phyloP scores from a whole-genome alignment of 805 yeast genomes.

The Schwanniomyces sp. region DNA sequence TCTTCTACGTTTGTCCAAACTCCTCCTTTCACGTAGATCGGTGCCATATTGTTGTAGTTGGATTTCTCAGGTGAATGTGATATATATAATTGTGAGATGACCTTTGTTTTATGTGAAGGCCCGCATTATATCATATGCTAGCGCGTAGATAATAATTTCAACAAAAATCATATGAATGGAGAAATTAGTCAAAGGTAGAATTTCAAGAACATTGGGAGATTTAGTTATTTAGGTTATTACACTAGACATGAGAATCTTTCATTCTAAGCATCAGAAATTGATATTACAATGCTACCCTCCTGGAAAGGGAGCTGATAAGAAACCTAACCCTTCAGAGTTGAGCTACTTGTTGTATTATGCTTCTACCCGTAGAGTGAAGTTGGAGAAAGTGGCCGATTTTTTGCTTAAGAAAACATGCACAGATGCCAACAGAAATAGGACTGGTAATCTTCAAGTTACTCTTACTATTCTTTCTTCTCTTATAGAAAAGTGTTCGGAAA shows the following conservation, averaged over 20 bases:
- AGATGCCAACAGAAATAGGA: conserved; percentile 60
- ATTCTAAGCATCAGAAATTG: conserved; percentile 86
- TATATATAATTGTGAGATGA: not conserved
- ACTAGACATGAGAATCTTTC: conserved; percentile 37
- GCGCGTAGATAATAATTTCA: not conserved
- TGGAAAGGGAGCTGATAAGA: conserved; percentile 81
- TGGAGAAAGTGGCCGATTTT: conserved; percentile 80
- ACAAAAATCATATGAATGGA: not conserved
- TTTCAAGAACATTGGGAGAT: not conserved
- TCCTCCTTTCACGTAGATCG: conserved; percentile 79
- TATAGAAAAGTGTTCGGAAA: conserved; percentile 75
- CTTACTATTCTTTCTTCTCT: conserved; percentile 67
- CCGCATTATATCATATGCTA: not conserved
- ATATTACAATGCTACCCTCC: conserved; percentile 92
- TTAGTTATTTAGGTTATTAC: not conserved
- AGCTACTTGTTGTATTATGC: conserved; percentile 88
- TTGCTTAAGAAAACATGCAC: conserved; percentile 57
- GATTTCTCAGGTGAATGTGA: not conserved
- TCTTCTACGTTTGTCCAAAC: conserved; percentile 87
- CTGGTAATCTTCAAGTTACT: conserved; percentile 85
- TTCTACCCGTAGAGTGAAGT: conserved; percentile 81
- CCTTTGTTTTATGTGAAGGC: not conserved
- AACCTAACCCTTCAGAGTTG: conserved; percentile 89
- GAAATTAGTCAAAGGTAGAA: not conserved
- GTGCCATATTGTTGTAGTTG: conserved; percentile 36